Base-by-base conservation (phyloP, 2,329 filamentous ascomycete genomes). In the Microascus cirrosus region DNA sequence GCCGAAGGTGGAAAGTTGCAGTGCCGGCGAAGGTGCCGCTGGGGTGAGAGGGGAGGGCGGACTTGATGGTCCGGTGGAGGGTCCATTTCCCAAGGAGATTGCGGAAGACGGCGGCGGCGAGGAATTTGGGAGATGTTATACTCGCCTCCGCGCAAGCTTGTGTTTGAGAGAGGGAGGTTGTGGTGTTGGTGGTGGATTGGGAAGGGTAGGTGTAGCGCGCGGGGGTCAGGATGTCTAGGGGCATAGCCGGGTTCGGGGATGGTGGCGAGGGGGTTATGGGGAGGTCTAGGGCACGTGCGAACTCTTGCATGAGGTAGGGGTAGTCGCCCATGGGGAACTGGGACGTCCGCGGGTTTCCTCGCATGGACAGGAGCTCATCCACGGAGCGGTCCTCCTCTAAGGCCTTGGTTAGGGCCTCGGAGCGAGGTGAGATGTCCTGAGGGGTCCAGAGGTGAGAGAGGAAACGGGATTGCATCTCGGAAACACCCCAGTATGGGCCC, bases 281-380 rank as follows among this genome's bases (percentile, higher is more conserved):
- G 10, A 90, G 74, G 0, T 73, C 76, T 2, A 90, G 73, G 0
- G 83, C 79, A 2, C 76, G 68, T 13, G 84, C 76, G 59, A 92
- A 83, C 13, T 87, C 81, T 62, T 90, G 84, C 77, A 93, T 85
- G 13, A 93, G 71, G 60, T 84, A 92, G 8, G 83, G 70, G 67
- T 92, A 93, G 69, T 95, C 90, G 11, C 85, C 85, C 85, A 93
- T 92, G 42, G 89, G 90, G 63, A 91, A 94, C 64, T 94, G 90
- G 60, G 68, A 86, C 63, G 71, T 71, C 6, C 74, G 78, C 11
- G 70, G 76, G 63, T 80, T 77, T 24, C 65, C 65, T 13, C 85
- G 77, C 35, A 89, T 73, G 2, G 69, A 64, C 0, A 82, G 65
- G 0, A 80, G 77, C 24, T 74, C 70, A 32, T 72, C 66, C 8